A percentile compares a stretch with the other conserved stretches of the same genome.
phyloP scores from a whole-genome alignment of 495 filamentous ascomycete genomes.

The Neurospora hispaniola region DNA sequence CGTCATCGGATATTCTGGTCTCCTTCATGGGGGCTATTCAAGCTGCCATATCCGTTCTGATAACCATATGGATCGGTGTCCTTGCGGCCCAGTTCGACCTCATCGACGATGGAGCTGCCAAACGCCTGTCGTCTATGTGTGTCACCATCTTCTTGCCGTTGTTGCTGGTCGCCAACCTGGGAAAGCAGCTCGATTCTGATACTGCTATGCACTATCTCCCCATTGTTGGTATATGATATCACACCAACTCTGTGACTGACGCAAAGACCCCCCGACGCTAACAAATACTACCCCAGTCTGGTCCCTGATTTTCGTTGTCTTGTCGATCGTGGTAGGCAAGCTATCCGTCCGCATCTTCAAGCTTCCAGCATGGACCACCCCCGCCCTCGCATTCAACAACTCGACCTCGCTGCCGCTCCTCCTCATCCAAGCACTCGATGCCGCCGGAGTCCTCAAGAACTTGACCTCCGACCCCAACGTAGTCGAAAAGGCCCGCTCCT shows the following conservation, averaged over 20 bases:
- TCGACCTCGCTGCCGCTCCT: constrained; percentile 62
- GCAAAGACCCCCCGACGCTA: no score
- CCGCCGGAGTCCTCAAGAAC: constrained; percentile 51
- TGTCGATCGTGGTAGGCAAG: constrained; percentile 33
- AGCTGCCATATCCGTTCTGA: constrained; percentile 56
- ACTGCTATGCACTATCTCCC: constrained; percentile 45
- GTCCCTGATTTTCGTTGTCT: constrained; percentile 31
- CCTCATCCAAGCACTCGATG: constrained; percentile 51
- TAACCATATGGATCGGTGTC: constrained; percentile 58
- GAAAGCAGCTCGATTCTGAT: constrained; percentile 48
- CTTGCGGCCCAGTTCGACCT: constrained; percentile 47
- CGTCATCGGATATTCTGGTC: constrained; percentile 18
- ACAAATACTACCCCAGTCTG: constrained; percentile 10
- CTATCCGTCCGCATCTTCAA: constrained; percentile 25
- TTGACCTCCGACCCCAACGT: constrained; percentile 42
- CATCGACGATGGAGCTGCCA: constrained; percentile 43
- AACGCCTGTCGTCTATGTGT: constrained; percentile 54
- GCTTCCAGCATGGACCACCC: constrained; percentile 55
- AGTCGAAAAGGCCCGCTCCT: constrained; percentile 56
- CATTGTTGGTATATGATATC: constrained; percentile 14
- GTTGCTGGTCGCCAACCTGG: constrained; percentile 58
- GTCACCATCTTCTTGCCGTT: constrained; percentile 62
- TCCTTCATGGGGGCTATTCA: constrained; percentile 63
- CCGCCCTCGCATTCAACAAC: constrained; percentile 67
- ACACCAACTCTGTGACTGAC: no score